A percentile compares a stretch with the other conserved stretches of the same genome.
Conservation (phyloP, 1,284 basidiomycete genomes). For the Binderoboletus segoi region DNA sequence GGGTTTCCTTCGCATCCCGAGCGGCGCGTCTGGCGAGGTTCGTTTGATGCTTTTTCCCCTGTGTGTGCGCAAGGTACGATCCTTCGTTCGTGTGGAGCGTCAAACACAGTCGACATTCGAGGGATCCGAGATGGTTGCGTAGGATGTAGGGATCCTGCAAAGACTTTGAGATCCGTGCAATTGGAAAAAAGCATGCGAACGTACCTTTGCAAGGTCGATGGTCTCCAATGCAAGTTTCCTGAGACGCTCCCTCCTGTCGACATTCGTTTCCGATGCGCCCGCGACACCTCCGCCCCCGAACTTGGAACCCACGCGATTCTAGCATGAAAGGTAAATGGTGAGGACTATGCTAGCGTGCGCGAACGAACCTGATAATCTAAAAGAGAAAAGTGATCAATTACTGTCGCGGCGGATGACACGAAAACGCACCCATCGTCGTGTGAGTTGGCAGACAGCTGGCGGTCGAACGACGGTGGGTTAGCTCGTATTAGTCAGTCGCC, state of each 20-base stretch:
- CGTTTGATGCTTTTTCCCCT: slow-evolving; percentile 99
- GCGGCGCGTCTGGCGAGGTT: slow-evolving; percentile 97
- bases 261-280: slow-evolving; percentile 90
- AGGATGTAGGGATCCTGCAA: slow-evolving; percentile 96
- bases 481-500: slow-evolving; percentile 11
- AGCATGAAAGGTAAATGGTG: slow-evolving; percentile 1
- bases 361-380: slow-evolving; percentile 49
- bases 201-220: slow-evolving; percentile 91
- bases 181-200: not conserved
- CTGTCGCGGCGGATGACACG: not conserved
- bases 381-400: slow-evolving; percentile 8
- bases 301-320: slow-evolving; percentile 95
- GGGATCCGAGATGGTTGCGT: slow-evolving; percentile 94
- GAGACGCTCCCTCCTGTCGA: slow-evolving; percentile 93
- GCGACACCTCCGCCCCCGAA: slow-evolving; percentile 95
- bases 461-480: not conserved
- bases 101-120: slow-evolving; percentile 97
- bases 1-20: slow-evolving; percentile 90
- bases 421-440: slow-evolving; percentile 29
- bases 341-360: not conserved
- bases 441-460: not conserved
- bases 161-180: not conserved
- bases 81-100: slow-evolving; percentile 99
- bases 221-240: slow-evolving; percentile 96
- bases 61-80: slow-evolving; percentile 98